Conservation (phyloP, 2,329 filamentous ascomycete genomes). For the Stemphylium beticola region DNA sequence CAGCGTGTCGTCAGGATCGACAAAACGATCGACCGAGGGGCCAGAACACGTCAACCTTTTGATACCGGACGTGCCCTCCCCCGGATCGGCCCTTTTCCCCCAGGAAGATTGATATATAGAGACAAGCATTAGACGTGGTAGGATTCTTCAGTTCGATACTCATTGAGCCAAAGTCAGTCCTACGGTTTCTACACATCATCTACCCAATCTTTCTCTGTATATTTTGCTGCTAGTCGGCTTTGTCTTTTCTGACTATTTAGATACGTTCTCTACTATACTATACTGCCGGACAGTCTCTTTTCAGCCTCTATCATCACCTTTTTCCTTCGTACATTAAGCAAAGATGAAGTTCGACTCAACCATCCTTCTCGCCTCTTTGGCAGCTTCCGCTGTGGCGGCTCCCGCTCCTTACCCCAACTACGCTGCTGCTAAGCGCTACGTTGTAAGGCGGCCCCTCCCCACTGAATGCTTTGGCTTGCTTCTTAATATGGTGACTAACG, state of each 20-base stretch:
- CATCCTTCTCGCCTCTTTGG: slow-evolving; percentile 35
- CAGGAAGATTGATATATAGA: slow-evolving; percentile 13
- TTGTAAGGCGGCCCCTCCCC: slow-evolving; percentile 23
- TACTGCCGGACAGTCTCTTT: slow-evolving; percentile 38
- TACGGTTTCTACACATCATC: slow-evolving; percentile 11
- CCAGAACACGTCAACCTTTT: slow-evolving; percentile 14
- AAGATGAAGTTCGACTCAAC: slow-evolving; percentile 42
- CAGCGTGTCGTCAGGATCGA: neutral
- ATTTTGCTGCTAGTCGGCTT: slow-evolving; percentile 38
- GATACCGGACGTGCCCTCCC: slow-evolving; percentile 7
- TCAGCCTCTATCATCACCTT: neutral
- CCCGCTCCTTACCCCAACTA: slow-evolving; percentile 24
- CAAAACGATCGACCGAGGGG: neutral
- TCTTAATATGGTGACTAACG: neutral
- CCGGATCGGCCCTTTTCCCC: slow-evolving; percentile 4
- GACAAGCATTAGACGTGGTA: slow-evolving; percentile 1
- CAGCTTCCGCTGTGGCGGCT: slow-evolving; percentile 33
- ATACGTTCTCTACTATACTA: slow-evolving; percentile 10
- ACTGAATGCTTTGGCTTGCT: neutral
- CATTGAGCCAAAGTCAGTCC: slow-evolving; percentile 11
- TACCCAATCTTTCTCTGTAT: slow-evolving; percentile 7
- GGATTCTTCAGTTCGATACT: slow-evolving; percentile 14
- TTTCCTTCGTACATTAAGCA: neutral
- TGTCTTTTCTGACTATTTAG: slow-evolving; percentile 1
- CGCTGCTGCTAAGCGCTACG: slow-evolving; percentile 31